Evolutionary conservation across 495 filamentous ascomycete species (phyloP).

Genomic region (Annulohypoxylon stygium): DNA sequence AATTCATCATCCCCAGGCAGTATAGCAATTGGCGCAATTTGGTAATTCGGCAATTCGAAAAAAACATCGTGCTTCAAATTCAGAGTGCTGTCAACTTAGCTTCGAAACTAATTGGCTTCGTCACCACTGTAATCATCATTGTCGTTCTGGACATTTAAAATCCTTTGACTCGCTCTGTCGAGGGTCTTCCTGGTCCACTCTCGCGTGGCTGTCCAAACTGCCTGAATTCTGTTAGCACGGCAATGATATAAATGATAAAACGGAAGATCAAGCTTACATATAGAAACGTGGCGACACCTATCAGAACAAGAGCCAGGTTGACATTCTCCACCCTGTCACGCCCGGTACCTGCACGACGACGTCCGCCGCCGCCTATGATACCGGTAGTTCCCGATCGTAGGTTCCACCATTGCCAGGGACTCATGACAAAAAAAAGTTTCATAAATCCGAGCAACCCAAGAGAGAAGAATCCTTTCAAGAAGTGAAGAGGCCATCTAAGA

Average conservation of each 20-base stretch:
- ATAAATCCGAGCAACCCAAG: conserved; percentile 87
- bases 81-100: conserved; percentile 6
- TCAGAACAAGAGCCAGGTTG: conserved; percentile 80
- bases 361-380: conserved; percentile 56
- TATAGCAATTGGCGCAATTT: conserved; percentile 13
- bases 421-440: conserved; percentile 80
- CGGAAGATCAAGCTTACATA: conserved; percentile 68
- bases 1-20: background rate
- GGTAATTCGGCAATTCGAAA: background rate
- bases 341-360: conserved; percentile 70
- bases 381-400: conserved; percentile 66
- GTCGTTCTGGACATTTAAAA: conserved; percentile 85
- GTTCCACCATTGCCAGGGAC: conserved; percentile 82
- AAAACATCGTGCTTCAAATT: conserved; percentile 6
- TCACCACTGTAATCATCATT: conserved; percentile 72
- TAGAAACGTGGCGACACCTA: conserved; percentile 86
- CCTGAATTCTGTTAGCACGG: conserved; percentile 62
- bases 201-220: conserved; percentile 82
- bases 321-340: conserved; percentile 79
- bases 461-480: conserved; percentile 86
- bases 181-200: conserved; percentile 75
- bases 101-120: conserved; percentile 32
- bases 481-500: conserved; percentile 79
- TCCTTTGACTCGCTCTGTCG: conserved; percentile 79
- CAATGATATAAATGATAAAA: background rate